These are phyloP conservation scores for Rhizopogon sp. DNA, from an alignment of 768 basidiomycete genomes.

Conservation along the genomic window DNA sequence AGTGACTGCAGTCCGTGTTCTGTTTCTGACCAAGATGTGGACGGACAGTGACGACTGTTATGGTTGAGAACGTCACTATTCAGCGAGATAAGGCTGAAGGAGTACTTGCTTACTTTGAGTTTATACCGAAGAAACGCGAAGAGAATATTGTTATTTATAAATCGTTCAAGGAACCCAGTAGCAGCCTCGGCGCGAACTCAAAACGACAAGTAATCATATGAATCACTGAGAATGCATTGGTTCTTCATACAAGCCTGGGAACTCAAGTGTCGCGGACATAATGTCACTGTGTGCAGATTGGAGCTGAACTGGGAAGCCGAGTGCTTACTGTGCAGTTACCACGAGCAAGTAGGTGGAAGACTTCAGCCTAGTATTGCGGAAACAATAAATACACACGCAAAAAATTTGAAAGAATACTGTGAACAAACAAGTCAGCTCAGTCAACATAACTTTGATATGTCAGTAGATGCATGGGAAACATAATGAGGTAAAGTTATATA, in stretches of 20 bases:
- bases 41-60: background rate
- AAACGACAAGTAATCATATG: background rate
- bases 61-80: background rate
- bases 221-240: background rate
- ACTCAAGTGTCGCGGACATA: too few species aligned
- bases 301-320: background rate
- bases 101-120: background rate
- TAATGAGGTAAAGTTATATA: background rate
- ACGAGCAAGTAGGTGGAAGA: background rate
- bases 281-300: too few species aligned
- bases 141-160: background rate
- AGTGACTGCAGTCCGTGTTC: background rate
- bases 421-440: background rate
- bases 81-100: background rate
- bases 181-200: background rate
- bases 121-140: background rate
- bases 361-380: background rate
- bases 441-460: background rate
- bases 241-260: background rate
- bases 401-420: background rate
- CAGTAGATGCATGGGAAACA: background rate
- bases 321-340: background rate
- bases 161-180: background rate
- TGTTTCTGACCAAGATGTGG: background rate
- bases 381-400: background rate